phyloP scores from a whole-genome alignment of 208 protist genomes.

The Eutreptiella sp. region DNA sequence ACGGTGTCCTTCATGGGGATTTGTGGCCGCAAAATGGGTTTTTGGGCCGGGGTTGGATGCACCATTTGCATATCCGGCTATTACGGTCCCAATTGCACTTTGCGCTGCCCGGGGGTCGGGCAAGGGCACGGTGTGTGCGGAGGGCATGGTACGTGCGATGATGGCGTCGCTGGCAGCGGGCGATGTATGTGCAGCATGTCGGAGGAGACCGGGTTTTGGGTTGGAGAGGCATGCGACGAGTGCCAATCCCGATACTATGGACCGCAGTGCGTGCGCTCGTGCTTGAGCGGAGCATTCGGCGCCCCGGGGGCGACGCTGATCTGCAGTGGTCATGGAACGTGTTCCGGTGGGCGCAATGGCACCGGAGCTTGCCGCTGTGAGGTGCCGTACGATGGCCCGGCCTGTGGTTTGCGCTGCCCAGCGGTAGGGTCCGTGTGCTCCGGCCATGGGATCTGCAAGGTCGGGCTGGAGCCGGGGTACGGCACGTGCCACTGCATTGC shows the following conservation, averaged over 20 bases:
- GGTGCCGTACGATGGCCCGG: not conserved
- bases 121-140: not conserved
- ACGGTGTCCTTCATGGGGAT: no score
- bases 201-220: conserved; percentile 9
- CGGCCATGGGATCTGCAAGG: conserved; percentile 19
- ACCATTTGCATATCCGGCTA: no score
- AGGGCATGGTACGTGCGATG: conserved; percentile 13
- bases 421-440: no score
- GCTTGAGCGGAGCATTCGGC: not conserved
- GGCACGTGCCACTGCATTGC: conserved; percentile 5
- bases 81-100: no score
- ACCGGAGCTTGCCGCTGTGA: not conserved
- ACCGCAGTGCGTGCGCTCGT: no score
- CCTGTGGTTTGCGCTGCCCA: no score
- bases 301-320: not conserved
- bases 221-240: not conserved
- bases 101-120: no score
- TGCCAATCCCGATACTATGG: conserved; percentile 3
- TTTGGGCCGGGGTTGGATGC: no score
- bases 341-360: not conserved
- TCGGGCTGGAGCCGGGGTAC: conserved; percentile 8
- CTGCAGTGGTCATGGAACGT: conserved; percentile 16
- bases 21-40: no score
- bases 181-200: conserved; percentile 1
- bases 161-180: conserved; percentile 10